Base-by-base conservation (phyloP, 768 basidiomycete genomes). In the Gloeopeniophorella convolvens region DNA sequence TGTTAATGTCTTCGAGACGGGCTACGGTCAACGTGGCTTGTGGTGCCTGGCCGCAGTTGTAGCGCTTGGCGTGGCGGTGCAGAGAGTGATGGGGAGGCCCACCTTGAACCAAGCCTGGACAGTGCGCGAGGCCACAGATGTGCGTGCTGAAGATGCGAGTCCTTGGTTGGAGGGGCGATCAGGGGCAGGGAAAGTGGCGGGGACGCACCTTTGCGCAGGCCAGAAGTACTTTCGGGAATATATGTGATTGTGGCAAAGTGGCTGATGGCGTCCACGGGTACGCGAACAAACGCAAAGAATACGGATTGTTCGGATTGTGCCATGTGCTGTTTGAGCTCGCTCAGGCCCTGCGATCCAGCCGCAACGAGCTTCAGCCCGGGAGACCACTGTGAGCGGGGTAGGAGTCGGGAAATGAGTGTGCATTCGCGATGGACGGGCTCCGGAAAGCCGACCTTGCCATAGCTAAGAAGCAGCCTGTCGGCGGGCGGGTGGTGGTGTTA, bases 41-140 rank as follows among this genome's bases (percentile, higher is more conserved):
- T 26, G 21, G 51, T 2, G 42, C 46, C 55, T 56, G 42, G 6
- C 7, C 8, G 12, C 16, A n/a, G n/a, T n/a, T n/a, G n/a, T n/a
- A n/a, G 32, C 36, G 2, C 13, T 53, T 13, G 35, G 28, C 15
- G 27, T 9, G 18, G n/a, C 13, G 50, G n/a, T 15, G 16, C 12
- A 28, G 10, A 32, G 23, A 48, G n/a, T 15, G 32, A 33, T 18
- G 32, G 28, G 26, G n/a, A 26, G 5, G 39, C 42, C 32, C 24
- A 56, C 55, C 52, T 43, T 54, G 36, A 54, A 56, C 55, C 55
- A 56, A 4, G 55, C 48, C 39, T 56, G 55, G 12, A 56, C 51
- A n/a, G 55, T 56, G 2, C 51, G 52, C 4, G 45, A 48, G 1
- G 51, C 42, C 42, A 45, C 34, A 16, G 51, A 30, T 27, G 55